phyloP scores from a whole-genome alignment of 495 filamentous ascomycete species.

The Penicillium waksmanii region DNA sequence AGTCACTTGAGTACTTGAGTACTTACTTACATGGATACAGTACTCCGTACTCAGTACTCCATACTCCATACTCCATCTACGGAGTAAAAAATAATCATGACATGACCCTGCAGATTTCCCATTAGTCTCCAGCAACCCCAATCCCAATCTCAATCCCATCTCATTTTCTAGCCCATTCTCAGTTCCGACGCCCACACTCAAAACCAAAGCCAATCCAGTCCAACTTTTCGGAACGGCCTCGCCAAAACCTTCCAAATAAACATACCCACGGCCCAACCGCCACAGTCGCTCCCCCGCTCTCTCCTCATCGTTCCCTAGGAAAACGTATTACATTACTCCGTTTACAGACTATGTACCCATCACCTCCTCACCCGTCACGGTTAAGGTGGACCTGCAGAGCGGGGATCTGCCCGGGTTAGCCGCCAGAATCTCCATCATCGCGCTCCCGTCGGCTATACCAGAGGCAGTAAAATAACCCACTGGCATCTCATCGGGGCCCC shows the following conservation, averaged over 20 bases:
- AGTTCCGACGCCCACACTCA: background rate
- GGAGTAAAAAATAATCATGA: background rate
- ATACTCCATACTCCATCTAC: background rate
- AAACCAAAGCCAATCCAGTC: background rate
- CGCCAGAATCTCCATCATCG: slow-evolving; percentile 40
- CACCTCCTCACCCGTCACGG: slow-evolving; percentile 39
- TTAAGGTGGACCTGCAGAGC: slow-evolving; percentile 51
- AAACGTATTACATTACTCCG: background rate
- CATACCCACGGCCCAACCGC: slow-evolving; percentile 53
- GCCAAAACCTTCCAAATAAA: slow-evolving; percentile 43
- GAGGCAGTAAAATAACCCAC: background rate
- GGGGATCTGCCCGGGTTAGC: slow-evolving; percentile 45
- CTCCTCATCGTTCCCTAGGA: slow-evolving; percentile 22
- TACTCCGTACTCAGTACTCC: background rate
- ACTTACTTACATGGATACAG: too few species aligned
- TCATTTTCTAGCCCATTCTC: too few species aligned
- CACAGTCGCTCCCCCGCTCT: slow-evolving; percentile 35
- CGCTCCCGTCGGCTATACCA: slow-evolving; percentile 47
- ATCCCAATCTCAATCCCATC: too few species aligned
- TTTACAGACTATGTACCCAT: background rate
- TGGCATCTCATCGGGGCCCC: background rate
- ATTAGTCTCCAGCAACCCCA: background rate
- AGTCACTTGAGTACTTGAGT: too few species aligned
- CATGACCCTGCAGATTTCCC: background rate
- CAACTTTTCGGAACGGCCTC: slow-evolving; percentile 8